Evolutionary conservation across 1,284 basidiomycete species (phyloP), one percentile per base, ranked within the genome.

Genomic region (Sparassis latifolia): DNA sequence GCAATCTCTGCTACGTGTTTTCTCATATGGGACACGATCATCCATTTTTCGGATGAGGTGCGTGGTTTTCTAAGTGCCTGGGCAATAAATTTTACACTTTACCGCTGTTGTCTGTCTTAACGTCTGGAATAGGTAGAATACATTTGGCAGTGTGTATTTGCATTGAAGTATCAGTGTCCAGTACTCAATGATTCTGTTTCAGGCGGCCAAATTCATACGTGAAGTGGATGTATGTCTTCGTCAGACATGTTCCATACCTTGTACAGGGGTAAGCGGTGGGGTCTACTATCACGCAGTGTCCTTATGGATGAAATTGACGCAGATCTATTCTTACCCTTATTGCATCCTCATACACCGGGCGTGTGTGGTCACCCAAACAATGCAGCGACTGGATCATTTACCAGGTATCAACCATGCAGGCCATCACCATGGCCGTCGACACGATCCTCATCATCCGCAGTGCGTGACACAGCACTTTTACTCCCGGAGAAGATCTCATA

Each of bases 301-400:
- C 9, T 35, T n/a, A 35, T 28, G 10, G 33, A 46, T 33, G 12
- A 12, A 46, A 33, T 10, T 29, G n/a, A 3, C 30, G 5, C 30
- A 53, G 52, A 2, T 41, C 50, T 1, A 48, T 50, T 4, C 35
- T 53, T 41, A 50, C 47, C 2, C 32, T 52, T 10, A 29, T 54
- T 3, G 47, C 39, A 9, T 39, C 33, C 3, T 28, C 32, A 2
- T 28, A 44, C 33, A 20, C 5, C 3, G 50, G 44, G 2, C 47
- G 42, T 28, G n/a, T 32, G 10, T 56, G 53, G 53, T 5, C 29
- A 2, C 10, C 10, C 7, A 10, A 9, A 3, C 41, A 49, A 27
- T 58, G 57, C 42, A n/a, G 29, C 39, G 49, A 42, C 4, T 56
- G 55, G 57, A 51, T 58, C 32, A 45, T 42, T 3, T 54, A 52